Evolutionary conservation across 1,139 yeast genomes (phyloP).

Genomic region (Saccharomyces pastorianus): DNA sequence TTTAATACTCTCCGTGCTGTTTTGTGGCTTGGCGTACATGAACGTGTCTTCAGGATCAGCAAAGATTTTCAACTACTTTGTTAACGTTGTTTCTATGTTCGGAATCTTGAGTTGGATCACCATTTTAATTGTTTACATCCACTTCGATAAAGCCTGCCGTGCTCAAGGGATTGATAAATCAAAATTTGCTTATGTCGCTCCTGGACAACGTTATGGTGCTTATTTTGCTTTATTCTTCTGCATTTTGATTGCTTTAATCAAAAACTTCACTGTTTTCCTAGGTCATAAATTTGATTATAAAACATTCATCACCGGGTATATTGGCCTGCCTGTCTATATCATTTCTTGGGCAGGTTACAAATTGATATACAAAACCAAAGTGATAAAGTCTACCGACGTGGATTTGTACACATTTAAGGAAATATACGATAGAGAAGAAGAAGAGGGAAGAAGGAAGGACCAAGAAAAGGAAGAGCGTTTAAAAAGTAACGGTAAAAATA

Average conservation of each 20-base stretch:
- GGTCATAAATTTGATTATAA: conserved; percentile 46
- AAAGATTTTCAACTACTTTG: conserved; percentile 56
- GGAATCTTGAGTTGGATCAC: conserved; percentile 67
- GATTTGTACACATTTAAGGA: conserved; percentile 59
- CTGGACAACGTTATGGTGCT: conserved; percentile 60
- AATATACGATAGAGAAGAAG: conserved; percentile 62
- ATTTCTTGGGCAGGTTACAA: conserved; percentile 53
- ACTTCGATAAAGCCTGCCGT: conserved; percentile 55
- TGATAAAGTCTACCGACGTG: conserved; percentile 48
- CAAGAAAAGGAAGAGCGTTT: conserved; percentile 39
- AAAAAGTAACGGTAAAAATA: conserved; percentile 32
- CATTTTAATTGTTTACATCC: conserved; percentile 52
- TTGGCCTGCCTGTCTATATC: conserved; percentile 62
- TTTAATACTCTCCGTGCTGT: conserved; percentile 37
- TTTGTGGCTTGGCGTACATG: conserved; percentile 56
- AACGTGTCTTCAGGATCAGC: conserved; percentile 48
- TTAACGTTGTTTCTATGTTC: conserved; percentile 62
- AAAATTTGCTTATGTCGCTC: conserved; percentile 51
- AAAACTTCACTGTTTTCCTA: conserved; percentile 67
- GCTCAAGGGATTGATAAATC: conserved; percentile 51
- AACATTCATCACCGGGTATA: conserved; percentile 67
- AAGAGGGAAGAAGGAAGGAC: conserved; percentile 39
- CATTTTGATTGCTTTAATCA: conserved; percentile 51
- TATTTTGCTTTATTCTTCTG: conserved; percentile 52
- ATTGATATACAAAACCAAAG: conserved; percentile 43